These are phyloP conservation scores for Trifolium pratense DNA, from an alignment of 306 rosid species.

Conservation along the genomic window DNA sequence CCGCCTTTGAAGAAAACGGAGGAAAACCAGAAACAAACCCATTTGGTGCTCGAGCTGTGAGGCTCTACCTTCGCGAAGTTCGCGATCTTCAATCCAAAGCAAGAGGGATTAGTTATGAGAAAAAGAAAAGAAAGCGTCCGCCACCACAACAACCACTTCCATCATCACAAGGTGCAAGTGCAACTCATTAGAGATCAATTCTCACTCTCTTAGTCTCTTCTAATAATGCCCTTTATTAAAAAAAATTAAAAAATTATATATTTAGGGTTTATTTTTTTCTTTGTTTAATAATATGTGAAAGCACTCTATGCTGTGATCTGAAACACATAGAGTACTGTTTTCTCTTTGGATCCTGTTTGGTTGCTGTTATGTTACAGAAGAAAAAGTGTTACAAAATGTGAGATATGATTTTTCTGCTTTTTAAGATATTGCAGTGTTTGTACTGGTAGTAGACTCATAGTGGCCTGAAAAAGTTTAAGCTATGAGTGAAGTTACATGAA, in stretches of 20 bases:
- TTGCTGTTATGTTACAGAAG: slow-evolving; percentile 49
- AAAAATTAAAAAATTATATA: background rate
- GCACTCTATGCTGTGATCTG: slow-evolving; percentile 36
- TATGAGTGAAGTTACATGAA: slow-evolving; percentile 40
- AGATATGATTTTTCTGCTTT: slow-evolving; percentile 50
- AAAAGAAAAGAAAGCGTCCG: slow-evolving; percentile 93
- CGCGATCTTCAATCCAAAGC: slow-evolving; percentile 98
- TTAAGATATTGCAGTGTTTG: slow-evolving; percentile 39
- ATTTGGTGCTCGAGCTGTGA: slow-evolving; percentile 90
- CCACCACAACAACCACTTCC: slow-evolving; percentile 47
- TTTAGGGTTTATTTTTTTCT: slow-evolving; percentile 43
- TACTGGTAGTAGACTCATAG: slow-evolving; percentile 52
- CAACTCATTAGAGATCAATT: slow-evolving; percentile 42
- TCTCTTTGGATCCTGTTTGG: slow-evolving; percentile 58
- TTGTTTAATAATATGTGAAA: slow-evolving; percentile 35
- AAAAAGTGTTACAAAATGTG: slow-evolving; percentile 52
- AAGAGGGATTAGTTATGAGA: slow-evolving; percentile 95
- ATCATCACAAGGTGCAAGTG: slow-evolving; percentile 64
- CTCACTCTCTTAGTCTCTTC: background rate
- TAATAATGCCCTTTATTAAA: slow-evolving; percentile 22
- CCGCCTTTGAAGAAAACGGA: slow-evolving; percentile 96
- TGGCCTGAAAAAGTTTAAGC: slow-evolving; percentile 53
- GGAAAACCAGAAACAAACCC: slow-evolving; percentile 97
- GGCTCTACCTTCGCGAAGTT: slow-evolving; percentile 96
- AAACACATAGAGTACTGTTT: slow-evolving; percentile 28